These are phyloP conservation scores for Pelargonium myrrhifolium DNA, from an alignment of 441 rosid genomes.

Conservation along the genomic window DNA sequence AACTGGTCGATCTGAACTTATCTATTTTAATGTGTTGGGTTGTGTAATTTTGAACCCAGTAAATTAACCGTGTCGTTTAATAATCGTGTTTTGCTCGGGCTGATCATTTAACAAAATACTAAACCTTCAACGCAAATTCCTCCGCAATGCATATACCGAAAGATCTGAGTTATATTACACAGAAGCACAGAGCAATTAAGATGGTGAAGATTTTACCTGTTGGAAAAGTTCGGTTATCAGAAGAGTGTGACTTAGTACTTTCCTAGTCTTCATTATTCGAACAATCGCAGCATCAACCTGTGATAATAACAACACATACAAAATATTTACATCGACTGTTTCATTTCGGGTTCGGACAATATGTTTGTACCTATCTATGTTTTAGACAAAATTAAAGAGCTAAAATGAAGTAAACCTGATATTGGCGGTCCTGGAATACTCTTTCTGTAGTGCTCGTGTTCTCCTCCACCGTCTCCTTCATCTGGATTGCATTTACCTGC, in stretches of 20 bases:
- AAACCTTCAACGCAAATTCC: too few relatives aligned
- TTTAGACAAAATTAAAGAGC: neutral
- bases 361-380: neutral
- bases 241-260: slow-evolving; percentile 94
- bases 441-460: slow-evolving; percentile 95
- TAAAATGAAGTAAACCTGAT: slow-evolving; percentile 52
- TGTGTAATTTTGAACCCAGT: too few relatives aligned
- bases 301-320: slow-evolving; percentile 4
- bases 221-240: slow-evolving; percentile 97
- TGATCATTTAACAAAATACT: too few relatives aligned
- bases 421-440: slow-evolving; percentile 98
- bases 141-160: too few relatives aligned
- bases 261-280: slow-evolving; percentile 96
- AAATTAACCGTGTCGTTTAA: too few relatives aligned
- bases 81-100: too few relatives aligned
- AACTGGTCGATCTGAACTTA: too few relatives aligned
- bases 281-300: slow-evolving; percentile 99
- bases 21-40: too few relatives aligned
- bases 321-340: slow-evolving; percentile 4
- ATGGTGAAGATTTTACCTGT: slow-evolving; percentile 48
- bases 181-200: neutral
- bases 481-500: slow-evolving; percentile 97
- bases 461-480: slow-evolving; percentile 99
- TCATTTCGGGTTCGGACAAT: neutral
- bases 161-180: too few relatives aligned